These are phyloP conservation scores for Metschnikowia baotianmanensis DNA, from an alignment of 805 yeast species.

Conservation along the genomic window DNA sequence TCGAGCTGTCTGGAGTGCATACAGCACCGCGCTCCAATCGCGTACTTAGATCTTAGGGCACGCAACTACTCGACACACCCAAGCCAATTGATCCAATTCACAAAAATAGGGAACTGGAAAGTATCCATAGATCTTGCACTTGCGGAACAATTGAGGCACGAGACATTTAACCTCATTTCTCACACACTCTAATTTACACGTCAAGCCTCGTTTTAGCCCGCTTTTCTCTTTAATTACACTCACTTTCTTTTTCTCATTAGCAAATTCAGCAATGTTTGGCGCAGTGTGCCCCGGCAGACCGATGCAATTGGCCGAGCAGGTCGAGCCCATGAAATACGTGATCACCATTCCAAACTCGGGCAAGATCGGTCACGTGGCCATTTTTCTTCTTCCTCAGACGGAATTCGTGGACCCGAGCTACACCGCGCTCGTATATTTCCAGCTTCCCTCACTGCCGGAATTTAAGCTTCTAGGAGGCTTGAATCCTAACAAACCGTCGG, in stretches of 20 bases:
- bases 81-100: not conserved
- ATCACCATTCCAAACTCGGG: conserved; percentile 62
- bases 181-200: too few relatives aligned
- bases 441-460: conserved; percentile 60
- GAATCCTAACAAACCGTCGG: conserved; percentile 73
- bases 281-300: conserved; percentile 76
- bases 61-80: not conserved
- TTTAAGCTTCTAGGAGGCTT: conserved; percentile 68
- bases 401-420: conserved; percentile 59
- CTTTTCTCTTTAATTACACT: too few relatives aligned
- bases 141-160: too few relatives aligned
- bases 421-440: conserved; percentile 87
- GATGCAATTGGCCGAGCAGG: conserved; percentile 54
- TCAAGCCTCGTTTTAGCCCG: too few relatives aligned
- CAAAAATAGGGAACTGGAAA: not conserved
- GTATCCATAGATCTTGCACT: too few relatives aligned
- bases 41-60: conserved; percentile 4
- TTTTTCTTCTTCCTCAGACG: conserved; percentile 82
- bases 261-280: conserved; percentile 77
- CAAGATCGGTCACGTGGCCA: conserved; percentile 71
- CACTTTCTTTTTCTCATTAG: too few relatives aligned
- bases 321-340: conserved; percentile 66
- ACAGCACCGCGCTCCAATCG: conserved; percentile 3
- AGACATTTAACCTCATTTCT: too few relatives aligned
- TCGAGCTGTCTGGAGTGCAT: conserved; percentile 10